A percentile compares a stretch with the other conserved stretches of the same genome.
Evolutionary conservation across 495 filamentous ascomycete genomes (phyloP).

Genomic region (Penicillium turbatum): DNA sequence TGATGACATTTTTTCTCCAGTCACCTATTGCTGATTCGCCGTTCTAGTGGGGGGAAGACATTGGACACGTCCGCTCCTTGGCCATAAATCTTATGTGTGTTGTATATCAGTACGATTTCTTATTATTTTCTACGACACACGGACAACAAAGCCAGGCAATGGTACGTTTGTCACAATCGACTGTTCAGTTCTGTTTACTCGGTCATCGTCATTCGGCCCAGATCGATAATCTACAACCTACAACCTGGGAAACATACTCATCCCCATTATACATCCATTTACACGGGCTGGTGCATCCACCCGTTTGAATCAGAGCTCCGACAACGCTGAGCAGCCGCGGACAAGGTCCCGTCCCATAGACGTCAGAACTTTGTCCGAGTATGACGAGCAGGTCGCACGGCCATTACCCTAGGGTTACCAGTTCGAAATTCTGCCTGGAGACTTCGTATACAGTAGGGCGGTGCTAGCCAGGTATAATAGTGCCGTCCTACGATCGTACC

Average conservation of each 20-base stretch:
- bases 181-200: not conserved
- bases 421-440: not conserved
- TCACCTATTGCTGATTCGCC: not conserved
- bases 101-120: not conserved
- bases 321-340: constrained; percentile 1
- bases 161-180: not conserved
- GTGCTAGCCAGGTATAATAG: not conserved
- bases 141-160: too few relatives aligned
- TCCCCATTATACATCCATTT: not conserved
- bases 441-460: not conserved
- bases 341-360: constrained; percentile 2
- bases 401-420: not conserved
- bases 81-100: not conserved
- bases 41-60: not conserved
- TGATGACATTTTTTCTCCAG: constrained; percentile 17
- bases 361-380: constrained; percentile 11
- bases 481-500: not conserved
- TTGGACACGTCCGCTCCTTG: not conserved
- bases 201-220: not conserved
- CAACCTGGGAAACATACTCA: not conserved
- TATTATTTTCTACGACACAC: not conserved
- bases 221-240: not conserved
- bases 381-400: constrained; percentile 6
- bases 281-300: constrained; percentile 10
- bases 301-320: constrained; percentile 3